phyloP scores from a whole-genome alignment of 441 rosid genomes.

The Euphorbia corollata region DNA sequence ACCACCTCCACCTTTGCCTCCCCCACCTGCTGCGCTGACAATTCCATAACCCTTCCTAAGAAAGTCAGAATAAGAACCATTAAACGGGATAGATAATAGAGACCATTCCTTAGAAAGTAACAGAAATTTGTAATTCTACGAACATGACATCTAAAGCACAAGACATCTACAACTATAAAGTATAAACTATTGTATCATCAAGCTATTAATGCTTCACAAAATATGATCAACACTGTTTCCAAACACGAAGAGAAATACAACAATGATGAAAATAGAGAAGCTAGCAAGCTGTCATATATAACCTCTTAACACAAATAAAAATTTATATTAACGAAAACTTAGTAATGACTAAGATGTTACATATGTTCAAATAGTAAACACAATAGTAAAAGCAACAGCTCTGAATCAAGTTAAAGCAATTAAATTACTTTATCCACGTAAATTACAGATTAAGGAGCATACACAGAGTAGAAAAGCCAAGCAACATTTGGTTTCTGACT shows the following conservation, averaged over 20 bases:
- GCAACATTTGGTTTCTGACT: conserved; percentile 1
- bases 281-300: conserved; percentile 1
- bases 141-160: conserved; percentile 7
- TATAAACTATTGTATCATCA: background rate
- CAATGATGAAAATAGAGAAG: conserved; percentile 3
- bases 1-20: conserved; percentile 96
- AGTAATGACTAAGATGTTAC: background rate
- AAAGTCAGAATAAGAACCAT: conserved; percentile 25
- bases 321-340: background rate
- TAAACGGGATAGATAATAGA: conserved; percentile 11
- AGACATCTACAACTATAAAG: conserved; percentile 1
- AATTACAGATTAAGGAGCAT: background rate
- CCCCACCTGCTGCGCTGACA: conserved; percentile 89
- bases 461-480: background rate
- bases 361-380: background rate
- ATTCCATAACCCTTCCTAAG: conserved; percentile 86
- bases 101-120: background rate
- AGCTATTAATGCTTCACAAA: background rate
- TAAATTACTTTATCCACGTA: background rate
- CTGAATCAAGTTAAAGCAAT: background rate
- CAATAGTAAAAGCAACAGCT: background rate
- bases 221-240: background rate
- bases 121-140: conserved; percentile 12
- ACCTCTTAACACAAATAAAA: background rate
- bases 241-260: conserved; percentile 1